Evolutionary conservation across 805 yeast species (phyloP), one percentile per base, ranked within the genome.

Genomic region (Teunomyces cretensis): DNA sequence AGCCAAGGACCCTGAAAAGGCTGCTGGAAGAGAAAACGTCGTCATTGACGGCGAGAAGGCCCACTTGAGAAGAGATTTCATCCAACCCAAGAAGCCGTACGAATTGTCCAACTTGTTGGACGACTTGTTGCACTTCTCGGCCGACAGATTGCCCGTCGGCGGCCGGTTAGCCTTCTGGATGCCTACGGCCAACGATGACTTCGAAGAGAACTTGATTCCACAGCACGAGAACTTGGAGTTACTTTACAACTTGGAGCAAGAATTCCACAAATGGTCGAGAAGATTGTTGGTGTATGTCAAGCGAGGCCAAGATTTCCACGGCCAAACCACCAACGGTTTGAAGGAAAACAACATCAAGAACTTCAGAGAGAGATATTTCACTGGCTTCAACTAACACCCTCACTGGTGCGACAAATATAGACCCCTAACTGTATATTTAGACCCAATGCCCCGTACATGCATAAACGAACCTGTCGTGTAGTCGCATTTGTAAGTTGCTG

Each of bases 81-180:
- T 92, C 39, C 96, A 92, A 22, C 95, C 98, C 0, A 92, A 92
- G 60, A 91, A 88, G 62, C 92, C 96, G 0, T 90, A 89, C 59
- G 85, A 86, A 46, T 74, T 94, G 53, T 88, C 87, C 51, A 70
- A 80, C 36, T 69, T 94, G 52, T 68, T 94, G 32, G 88, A 85
- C 54, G 97, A 92, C 60, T 69, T 94, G 30, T 69, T 94, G 33
- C 64, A 73, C 15, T 94, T 86, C 70, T 78, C 96, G 0, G 80
- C 90, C 2, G 71, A 75, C 11, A 78, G 91, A 54, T 72, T 94
- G 43, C 87, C 86, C 0, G 66, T 81, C 2, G 80, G 79, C 6
- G 96, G 97, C 0, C 72, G 98, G 51, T 72, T 94, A 30, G 88
- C 94, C 22, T 91, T 90, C 64, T 94, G 99, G 99, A 88, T 91